These are phyloP conservation scores for Brassica incana DNA, from an alignment of 345 rosid genomes.

Conservation along the genomic window DNA sequence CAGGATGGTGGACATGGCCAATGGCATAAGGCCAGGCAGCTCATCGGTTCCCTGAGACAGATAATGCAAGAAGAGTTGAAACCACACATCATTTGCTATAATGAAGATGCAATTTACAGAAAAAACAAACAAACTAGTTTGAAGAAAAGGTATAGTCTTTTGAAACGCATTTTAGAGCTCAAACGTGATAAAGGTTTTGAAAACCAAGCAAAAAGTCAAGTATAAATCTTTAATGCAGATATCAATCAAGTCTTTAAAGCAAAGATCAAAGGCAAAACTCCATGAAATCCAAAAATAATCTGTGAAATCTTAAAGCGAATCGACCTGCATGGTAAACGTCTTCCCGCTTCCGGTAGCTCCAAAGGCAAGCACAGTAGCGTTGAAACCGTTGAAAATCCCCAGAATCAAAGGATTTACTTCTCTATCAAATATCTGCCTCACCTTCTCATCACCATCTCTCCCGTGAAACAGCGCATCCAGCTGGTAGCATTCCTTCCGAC, in stretches of 20 bases:
- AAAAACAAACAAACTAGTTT: not conserved
- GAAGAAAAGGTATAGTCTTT: not conserved
- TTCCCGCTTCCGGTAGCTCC: conserved; percentile 98
- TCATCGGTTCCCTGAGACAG: conserved; percentile 61
- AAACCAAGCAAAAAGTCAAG: not conserved
- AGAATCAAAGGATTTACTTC: conserved; percentile 75
- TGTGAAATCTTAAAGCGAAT: not conserved
- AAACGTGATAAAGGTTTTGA: not conserved
- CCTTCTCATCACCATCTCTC: conserved; percentile 49
- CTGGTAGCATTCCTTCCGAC: conserved; percentile 74
- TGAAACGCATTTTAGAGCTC: not conserved
- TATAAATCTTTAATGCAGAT: not conserved
- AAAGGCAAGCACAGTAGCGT: conserved; percentile 83
- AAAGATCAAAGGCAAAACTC: not conserved
- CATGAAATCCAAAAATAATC: not conserved
- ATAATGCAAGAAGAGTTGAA: conserved; percentile 13
- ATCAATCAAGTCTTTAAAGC: not conserved
- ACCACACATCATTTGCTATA: not conserved
- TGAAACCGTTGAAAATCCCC: conserved; percentile 63
- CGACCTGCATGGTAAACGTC: conserved; percentile 93
- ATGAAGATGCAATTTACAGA: not conserved
- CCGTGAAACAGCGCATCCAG: conserved; percentile 80
- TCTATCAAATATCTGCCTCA: conserved; percentile 58
- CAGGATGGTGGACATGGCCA: conserved; percentile 68
- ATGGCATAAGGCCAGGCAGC: conserved; percentile 71